These are phyloP conservation scores for Amylostereum chailletii DNA, from an alignment of 1,284 basidiomycete genomes.

Conservation along the genomic window DNA sequence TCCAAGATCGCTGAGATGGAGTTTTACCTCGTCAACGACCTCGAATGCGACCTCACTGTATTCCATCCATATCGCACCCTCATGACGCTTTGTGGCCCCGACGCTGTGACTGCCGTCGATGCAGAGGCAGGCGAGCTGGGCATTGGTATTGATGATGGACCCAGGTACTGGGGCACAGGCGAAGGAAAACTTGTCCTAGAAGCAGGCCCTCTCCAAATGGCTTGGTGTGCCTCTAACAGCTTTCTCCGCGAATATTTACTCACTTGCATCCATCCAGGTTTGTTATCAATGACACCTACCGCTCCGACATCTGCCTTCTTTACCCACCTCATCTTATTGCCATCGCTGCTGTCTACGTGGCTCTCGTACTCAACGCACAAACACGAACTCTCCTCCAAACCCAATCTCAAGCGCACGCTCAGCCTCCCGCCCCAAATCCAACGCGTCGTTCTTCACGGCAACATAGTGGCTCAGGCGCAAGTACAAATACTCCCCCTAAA, in stretches of 20 bases:
- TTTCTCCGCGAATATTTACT: neutral
- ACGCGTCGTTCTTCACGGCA: neutral
- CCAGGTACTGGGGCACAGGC: slow-evolving; percentile 69
- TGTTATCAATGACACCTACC: slow-evolving; percentile 93
- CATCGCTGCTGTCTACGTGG: slow-evolving; percentile 83
- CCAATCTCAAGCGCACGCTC: slow-evolving; percentile 10
- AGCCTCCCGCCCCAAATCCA: slow-evolving; percentile 8
- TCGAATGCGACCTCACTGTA: slow-evolving; percentile 90
- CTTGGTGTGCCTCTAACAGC: slow-evolving; percentile 42
- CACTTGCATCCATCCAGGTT: slow-evolving; percentile 50
- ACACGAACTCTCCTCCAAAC: slow-evolving; percentile 34
- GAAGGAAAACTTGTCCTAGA: slow-evolving; percentile 61
- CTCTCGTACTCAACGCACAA: slow-evolving; percentile 59
- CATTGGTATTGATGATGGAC: slow-evolving; percentile 50
- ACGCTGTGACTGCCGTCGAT: slow-evolving; percentile 31
- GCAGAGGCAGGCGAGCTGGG: slow-evolving; percentile 58
- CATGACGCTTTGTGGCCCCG: slow-evolving; percentile 60
- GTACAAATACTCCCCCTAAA: slow-evolving; percentile 8
- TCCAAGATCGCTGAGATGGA: slow-evolving; percentile 98
- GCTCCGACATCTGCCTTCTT: slow-evolving; percentile 82
- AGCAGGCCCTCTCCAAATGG: slow-evolving; percentile 62
- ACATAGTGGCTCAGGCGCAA: neutral
- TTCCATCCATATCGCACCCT: slow-evolving; percentile 94
- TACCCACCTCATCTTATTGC: slow-evolving; percentile 94
- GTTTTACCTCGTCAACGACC: slow-evolving; percentile 93